Base-by-base conservation (phyloP, 768 basidiomycete genomes). In the Podaxis sp. region DNA sequence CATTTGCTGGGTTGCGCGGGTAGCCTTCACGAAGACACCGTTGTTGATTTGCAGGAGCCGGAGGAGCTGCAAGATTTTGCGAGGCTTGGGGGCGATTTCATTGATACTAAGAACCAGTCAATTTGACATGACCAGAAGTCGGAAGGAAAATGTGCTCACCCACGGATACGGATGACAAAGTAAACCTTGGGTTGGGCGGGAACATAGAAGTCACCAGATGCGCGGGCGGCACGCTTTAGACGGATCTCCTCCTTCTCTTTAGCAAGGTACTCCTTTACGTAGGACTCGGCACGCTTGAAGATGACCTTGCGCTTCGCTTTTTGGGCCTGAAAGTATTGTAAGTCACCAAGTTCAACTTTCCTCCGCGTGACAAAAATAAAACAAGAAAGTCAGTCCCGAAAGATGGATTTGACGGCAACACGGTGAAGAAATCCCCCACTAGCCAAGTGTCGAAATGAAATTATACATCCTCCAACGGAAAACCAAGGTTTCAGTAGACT, bases 41-140 rank as follows among this genome's bases (percentile, higher is more conserved):
- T 95, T 98, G 88, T 99, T 98, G 84, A 99, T 99, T 77, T 98
- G 97, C 70, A 97, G 90, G 66, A 99, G 88, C 70, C 97, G 95
- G 74, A 99, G 91, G 66, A 99, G 89, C 75, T 99, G 97, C 71
- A 99, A 80, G 74, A 99, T 98, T 85, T 99, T 99, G 75, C 95
- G 91, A 72, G 97, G 97, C 81, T 99, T 99, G 64, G 97, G 97
- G 60, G 97, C 94, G 73, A 99, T 97, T 76, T 98, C 94, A 78
- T 98, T 98, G 84, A 99, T 95, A 96, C 97, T 95, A 67, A 9
- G 58, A 33, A 37, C 41, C 15, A 54, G 71, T 38, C 71, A 55
- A 54, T 40, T 43, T 25, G 24, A 15, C 43, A 25, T n/a, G 5
- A 36, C 24, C 40, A 38, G 15, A 0, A 19, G 54, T 40, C 24